Evolutionary conservation across 2,329 filamentous ascomycete genomes (phyloP).

Genomic region (Microthyrium microscopicum): DNA sequence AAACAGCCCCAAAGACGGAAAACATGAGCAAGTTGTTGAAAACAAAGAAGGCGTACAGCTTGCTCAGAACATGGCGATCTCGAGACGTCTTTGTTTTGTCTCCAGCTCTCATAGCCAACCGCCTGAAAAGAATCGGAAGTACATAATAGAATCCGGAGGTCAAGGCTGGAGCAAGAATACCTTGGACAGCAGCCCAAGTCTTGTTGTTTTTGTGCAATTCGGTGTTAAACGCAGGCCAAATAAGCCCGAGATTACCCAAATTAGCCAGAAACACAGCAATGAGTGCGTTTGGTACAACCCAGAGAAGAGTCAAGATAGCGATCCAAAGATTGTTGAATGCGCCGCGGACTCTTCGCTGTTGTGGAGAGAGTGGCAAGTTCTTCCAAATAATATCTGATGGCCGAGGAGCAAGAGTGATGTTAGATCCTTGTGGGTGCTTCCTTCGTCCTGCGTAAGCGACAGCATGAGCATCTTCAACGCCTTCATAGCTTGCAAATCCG

Average conservation of each 20-base stretch:
- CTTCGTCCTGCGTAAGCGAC: constrained; percentile 70
- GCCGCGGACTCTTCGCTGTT: constrained; percentile 52
- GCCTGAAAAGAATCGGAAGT: constrained; percentile 80
- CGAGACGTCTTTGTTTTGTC: constrained; percentile 85
- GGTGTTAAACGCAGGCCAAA: constrained; percentile 61
- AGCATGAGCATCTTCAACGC: constrained; percentile 71
- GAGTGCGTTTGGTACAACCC: constrained; percentile 83
- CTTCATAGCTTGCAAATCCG: constrained; percentile 86
- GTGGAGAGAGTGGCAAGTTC: constrained; percentile 60
- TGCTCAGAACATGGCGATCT: constrained; percentile 77
- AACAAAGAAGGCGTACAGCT: constrained; percentile 89
- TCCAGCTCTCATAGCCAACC: constrained; percentile 65
- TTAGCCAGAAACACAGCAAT: constrained; percentile 91
- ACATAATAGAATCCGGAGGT: constrained; percentile 77
- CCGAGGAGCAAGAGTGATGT: constrained; percentile 61
- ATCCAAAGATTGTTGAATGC: constrained; percentile 79
- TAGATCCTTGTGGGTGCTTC: constrained; percentile 65
- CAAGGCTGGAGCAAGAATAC: constrained; percentile 74
- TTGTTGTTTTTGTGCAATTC: constrained; percentile 45
- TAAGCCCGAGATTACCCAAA: constrained; percentile 56
- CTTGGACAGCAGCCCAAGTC: constrained; percentile 78
- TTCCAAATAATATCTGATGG: constrained; percentile 94
- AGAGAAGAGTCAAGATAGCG: constrained; percentile 59
- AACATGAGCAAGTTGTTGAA: constrained; percentile 96
- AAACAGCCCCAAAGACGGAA: constrained; percentile 74